Evolutionary conservation across 352 stramenopile genomes (phyloP).

Genomic region (Saprolegnia diclina): DNA sequence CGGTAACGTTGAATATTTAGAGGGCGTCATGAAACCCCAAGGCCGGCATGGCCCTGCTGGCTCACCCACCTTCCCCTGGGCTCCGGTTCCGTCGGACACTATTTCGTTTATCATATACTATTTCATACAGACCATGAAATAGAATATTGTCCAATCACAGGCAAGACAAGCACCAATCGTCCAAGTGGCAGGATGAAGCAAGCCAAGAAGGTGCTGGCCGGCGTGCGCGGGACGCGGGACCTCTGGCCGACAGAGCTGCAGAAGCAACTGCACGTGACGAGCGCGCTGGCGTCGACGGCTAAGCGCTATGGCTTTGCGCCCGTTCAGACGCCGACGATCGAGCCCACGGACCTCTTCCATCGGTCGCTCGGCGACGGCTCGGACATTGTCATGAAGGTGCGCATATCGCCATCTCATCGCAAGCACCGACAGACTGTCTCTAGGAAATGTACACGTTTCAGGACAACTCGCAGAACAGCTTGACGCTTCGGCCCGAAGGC

Average conservation of each 20-base stretch:
- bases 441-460: slow-evolving; percentile 88
- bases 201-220: slow-evolving; percentile 30
- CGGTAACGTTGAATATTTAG: too few species aligned
- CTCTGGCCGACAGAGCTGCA: slow-evolving; percentile 56
- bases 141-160: neutral
- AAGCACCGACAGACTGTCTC: neutral
- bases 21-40: too few species aligned
- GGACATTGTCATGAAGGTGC: slow-evolving; percentile 84
- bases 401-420: neutral
- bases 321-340: slow-evolving; percentile 77
- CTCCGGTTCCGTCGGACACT: too few species aligned
- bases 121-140: neutral
- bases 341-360: slow-evolving; percentile 82
- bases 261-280: slow-evolving; percentile 56
- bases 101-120: neutral
- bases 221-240: slow-evolving; percentile 72
- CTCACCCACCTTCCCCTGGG: too few species aligned
- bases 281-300: slow-evolving; percentile 48
- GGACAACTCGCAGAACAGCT: slow-evolving; percentile 82
- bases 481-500: slow-evolving; percentile 79
- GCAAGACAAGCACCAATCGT: neutral
- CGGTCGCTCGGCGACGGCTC: slow-evolving; percentile 76
- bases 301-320: slow-evolving; percentile 70
- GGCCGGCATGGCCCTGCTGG: too few species aligned
- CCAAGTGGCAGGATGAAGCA: slow-evolving; percentile 8